Evolutionary conservation across 495 filamentous ascomycete species (phyloP).

Genomic region (Annulohypoxylon maeteangense): DNA sequence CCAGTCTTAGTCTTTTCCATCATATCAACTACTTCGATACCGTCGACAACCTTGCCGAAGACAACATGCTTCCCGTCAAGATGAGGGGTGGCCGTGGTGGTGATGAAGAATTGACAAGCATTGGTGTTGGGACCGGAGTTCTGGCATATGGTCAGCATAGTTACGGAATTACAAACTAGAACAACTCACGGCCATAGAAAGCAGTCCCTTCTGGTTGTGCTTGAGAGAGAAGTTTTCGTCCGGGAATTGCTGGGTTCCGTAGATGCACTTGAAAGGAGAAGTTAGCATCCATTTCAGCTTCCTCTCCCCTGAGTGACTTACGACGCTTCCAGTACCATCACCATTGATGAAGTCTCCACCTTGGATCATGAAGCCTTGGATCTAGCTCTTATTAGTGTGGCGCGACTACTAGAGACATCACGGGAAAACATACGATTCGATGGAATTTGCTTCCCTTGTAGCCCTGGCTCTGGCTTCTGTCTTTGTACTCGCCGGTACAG

Average conservation of each 20-base stretch:
- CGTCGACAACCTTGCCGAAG: constrained; percentile 89
- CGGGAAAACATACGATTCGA: constrained; percentile 75
- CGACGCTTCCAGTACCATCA: constrained; percentile 86
- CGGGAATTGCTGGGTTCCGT: constrained; percentile 81
- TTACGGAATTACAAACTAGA: neutral
- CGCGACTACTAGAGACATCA: neutral
- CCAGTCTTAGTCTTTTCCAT: constrained; percentile 88
- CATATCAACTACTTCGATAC: constrained; percentile 91
- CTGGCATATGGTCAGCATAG: constrained; percentile 53
- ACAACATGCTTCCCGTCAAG: constrained; percentile 96
- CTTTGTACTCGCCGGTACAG: constrained; percentile 94
- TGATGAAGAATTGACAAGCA: constrained; percentile 98
- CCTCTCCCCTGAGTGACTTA: constrained; percentile 23
- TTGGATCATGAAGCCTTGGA: constrained; percentile 96
- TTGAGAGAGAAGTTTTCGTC: constrained; percentile 90
- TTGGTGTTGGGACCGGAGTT: constrained; percentile 95
- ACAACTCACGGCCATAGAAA: constrained; percentile 88
- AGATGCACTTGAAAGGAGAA: constrained; percentile 66
- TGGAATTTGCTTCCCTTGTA: constrained; percentile 97
- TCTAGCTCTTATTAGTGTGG: constrained; percentile 60
- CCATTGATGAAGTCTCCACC: constrained; percentile 97
- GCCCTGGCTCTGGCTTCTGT: constrained; percentile 84
- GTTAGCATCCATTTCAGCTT: constrained; percentile 9
- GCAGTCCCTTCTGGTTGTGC: constrained; percentile 80
- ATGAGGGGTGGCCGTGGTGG: constrained; percentile 83